phyloP scores from a whole-genome alignment of 768 basidiomycete species.

The Tulasnella sp. region DNA sequence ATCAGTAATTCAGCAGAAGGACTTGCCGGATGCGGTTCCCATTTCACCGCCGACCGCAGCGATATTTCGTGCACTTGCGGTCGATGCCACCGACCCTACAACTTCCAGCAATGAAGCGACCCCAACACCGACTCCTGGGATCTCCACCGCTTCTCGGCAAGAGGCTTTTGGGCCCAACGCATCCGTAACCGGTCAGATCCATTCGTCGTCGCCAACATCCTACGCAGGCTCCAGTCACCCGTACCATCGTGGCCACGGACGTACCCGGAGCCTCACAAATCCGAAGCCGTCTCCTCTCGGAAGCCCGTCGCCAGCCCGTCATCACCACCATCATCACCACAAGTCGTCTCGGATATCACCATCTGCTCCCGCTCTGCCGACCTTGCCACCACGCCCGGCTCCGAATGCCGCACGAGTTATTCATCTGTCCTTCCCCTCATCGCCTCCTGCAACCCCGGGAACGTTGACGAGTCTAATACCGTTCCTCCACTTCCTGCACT shows the following conservation, averaged over 20 bases:
- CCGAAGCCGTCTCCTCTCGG: too few relatives aligned
- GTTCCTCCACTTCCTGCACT: constrained; percentile 55
- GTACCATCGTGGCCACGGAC: too few relatives aligned
- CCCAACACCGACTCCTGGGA: too few relatives aligned
- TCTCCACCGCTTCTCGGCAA: too few relatives aligned
- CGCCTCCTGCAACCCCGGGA: constrained; percentile 42
- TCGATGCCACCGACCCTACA: neutral
- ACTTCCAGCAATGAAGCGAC: neutral
- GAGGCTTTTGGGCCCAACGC: too few relatives aligned
- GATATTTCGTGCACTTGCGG: neutral
- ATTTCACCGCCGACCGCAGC: neutral
- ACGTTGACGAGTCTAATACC: constrained; percentile 51
- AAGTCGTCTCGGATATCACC: neutral
- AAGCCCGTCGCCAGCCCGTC: neutral
- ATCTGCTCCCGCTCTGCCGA: neutral
- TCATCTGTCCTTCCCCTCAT: constrained; percentile 36
- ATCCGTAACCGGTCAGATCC: too few relatives aligned
- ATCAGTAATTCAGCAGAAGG: neutral
- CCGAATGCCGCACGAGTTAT: constrained; percentile 18
- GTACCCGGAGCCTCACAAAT: too few relatives aligned
- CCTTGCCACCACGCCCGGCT: constrained; percentile 18
- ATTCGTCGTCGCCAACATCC: too few relatives aligned
- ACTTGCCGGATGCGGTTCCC: neutral
- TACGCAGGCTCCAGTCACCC: too few relatives aligned
- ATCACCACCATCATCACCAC: neutral